Conservation (phyloP, 768 basidiomycete genomes). For the Russula sp. region DNA sequence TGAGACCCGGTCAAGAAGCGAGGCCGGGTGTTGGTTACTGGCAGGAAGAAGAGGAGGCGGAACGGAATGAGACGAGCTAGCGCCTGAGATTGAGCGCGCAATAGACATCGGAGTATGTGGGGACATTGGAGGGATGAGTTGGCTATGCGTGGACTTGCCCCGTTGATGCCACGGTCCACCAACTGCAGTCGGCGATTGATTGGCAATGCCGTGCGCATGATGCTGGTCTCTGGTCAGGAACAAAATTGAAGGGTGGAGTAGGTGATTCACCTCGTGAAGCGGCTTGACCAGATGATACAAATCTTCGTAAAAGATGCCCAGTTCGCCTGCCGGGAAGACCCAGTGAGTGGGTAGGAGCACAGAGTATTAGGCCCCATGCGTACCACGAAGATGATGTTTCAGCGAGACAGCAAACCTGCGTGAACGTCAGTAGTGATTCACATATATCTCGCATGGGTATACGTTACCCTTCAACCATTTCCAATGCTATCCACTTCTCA, state of each 20-base stretch:
- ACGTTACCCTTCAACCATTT: constrained; percentile 52
- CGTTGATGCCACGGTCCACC: background rate
- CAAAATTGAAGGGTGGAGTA: background rate
- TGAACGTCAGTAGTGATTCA: background rate
- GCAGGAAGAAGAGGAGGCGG: background rate
- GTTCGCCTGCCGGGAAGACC: constrained; percentile 43
- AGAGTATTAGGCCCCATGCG: background rate
- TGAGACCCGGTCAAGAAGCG: constrained; percentile 7
- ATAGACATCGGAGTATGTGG: background rate
- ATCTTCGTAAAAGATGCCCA: constrained; percentile 61
- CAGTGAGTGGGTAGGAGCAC: background rate
- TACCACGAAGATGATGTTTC: constrained; percentile 58
- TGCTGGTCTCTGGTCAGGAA: background rate
- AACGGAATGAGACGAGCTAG: background rate
- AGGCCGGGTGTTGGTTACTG: background rate
- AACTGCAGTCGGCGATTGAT: background rate
- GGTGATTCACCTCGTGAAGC: constrained; percentile 48
- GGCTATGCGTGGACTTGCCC: background rate
- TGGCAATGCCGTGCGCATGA: background rate
- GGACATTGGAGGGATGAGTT: background rate
- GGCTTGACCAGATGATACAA: constrained; percentile 56
- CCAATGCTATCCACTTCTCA: constrained; percentile 59
- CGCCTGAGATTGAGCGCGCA: background rate
- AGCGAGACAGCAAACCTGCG: constrained; percentile 52
- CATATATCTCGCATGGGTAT: background rate